These are phyloP conservation scores for Triticum dicoccoides DNA, from an alignment of 176 grass and related monocot species.

Conservation along the genomic window DNA sequence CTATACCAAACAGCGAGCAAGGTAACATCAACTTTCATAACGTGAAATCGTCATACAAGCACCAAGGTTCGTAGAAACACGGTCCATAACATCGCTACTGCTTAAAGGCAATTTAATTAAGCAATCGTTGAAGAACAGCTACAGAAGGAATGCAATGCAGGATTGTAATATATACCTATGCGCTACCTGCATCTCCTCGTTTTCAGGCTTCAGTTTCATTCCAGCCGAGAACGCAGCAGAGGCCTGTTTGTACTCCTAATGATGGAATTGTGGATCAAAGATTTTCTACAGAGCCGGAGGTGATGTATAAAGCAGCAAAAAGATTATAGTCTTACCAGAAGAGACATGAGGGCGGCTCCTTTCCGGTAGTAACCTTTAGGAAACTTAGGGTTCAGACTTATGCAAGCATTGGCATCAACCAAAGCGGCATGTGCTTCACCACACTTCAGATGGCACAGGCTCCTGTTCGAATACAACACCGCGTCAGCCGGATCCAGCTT, in stretches of 20 bases:
- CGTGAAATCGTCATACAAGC: neutral
- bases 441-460: neutral
- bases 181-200: constrained; percentile 1
- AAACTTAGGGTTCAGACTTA: neutral
- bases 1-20: neutral
- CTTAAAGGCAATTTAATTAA: neutral
- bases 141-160: neutral
- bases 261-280: neutral
- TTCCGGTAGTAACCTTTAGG: neutral
- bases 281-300: neutral
- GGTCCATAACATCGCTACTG: neutral
- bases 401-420: neutral
- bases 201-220: neutral
- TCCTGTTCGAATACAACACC: constrained; percentile 5
- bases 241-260: constrained; percentile 12
- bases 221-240: constrained; percentile 20
- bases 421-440: neutral
- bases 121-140: neutral
- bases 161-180: neutral
- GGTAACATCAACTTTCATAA: neutral
- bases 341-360: constrained; percentile 19
- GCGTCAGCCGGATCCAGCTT: neutral
- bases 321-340: neutral
- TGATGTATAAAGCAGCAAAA: neutral
- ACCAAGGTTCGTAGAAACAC: neutral